Evolutionary conservation across 495 filamentous ascomycete species (phyloP).

Genomic region (Hyaloscypha hepaticicola): DNA sequence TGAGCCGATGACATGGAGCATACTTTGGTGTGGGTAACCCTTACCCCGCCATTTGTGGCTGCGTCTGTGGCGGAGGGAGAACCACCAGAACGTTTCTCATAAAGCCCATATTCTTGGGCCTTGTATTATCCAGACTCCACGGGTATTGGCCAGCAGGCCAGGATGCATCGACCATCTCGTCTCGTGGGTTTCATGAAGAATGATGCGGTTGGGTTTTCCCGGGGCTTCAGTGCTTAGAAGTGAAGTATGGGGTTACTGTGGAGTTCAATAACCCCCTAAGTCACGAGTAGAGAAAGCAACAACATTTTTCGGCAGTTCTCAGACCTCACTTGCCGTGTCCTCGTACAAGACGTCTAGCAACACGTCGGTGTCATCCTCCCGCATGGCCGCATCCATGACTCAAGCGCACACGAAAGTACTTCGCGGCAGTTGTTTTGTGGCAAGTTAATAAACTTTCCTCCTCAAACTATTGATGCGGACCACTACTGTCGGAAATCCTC

Average conservation of each 20-base stretch:
- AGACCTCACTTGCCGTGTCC: neutral
- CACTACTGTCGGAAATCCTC: neutral
- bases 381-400: neutral
- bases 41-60: slow-evolving; percentile 10
- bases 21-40: neutral
- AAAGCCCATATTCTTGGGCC: neutral
- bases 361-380: neutral
- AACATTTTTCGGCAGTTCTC: neutral
- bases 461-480: neutral
- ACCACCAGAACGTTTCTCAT: neutral
- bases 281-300: neutral
- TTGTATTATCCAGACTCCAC: neutral
- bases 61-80: slow-evolving; percentile 6
- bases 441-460: neutral
- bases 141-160: neutral
- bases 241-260: neutral
- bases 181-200: neutral
- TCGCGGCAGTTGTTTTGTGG: neutral
- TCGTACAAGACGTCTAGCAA: neutral
- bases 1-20: neutral
- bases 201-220: neutral
- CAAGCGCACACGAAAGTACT: neutral
- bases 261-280: neutral
- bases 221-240: neutral
- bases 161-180: neutral